Percentiles rank a stretch among this genome's conserved stretches.
These are phyloP conservation scores for Penicillium sp. DNA, from an alignment of 2,329 filamentous ascomycete species.

Conservation along the genomic window DNA sequence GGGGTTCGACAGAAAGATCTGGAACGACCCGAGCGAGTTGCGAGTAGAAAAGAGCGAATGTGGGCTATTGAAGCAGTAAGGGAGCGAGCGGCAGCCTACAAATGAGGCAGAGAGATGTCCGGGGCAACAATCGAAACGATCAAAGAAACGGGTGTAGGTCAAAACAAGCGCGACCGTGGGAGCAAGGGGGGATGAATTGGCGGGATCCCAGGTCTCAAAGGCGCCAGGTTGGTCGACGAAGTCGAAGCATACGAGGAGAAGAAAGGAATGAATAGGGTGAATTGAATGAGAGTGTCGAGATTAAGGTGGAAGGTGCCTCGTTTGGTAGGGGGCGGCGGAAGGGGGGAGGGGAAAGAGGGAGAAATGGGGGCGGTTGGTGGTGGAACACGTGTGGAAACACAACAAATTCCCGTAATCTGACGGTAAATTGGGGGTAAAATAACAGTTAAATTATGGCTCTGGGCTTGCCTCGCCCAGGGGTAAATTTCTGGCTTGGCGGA, in stretches of 20 bases:
- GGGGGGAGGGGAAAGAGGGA: conserved; percentile 1
- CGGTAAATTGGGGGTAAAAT: conserved; percentile 16
- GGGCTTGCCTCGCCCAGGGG: not conserved
- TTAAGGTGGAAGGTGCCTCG: conserved; percentile 9
- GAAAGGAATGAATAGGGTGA: conserved; percentile 29
- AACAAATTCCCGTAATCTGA: conserved; percentile 6
- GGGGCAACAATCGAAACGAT: conserved; percentile 8
- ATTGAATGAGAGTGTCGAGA: conserved; percentile 20
- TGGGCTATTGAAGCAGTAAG: conserved; percentile 18
- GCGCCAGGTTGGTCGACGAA: conserved; percentile 16
- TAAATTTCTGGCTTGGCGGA: not conserved
- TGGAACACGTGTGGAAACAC: conserved; percentile 22
- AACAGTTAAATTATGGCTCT: not conserved
- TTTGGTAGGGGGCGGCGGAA: conserved; percentile 10
- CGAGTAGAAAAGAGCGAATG: conserved; percentile 18
- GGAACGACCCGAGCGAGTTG: conserved; percentile 19
- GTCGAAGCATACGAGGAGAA: conserved; percentile 19
- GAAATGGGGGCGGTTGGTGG: conserved; percentile 21
- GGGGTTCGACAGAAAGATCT: conserved; percentile 7
- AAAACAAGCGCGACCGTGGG: conserved; percentile 21
- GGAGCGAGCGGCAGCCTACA: conserved; percentile 20
- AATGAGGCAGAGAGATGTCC: conserved; percentile 14
- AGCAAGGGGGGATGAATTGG: conserved; percentile 24
- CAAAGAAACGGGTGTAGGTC: conserved; percentile 18
- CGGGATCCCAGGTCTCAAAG: conserved; percentile 25